Evolutionary conservation across 169 alveolate genomes (phyloP).

Genomic region (Eimeria maxima): DNA sequence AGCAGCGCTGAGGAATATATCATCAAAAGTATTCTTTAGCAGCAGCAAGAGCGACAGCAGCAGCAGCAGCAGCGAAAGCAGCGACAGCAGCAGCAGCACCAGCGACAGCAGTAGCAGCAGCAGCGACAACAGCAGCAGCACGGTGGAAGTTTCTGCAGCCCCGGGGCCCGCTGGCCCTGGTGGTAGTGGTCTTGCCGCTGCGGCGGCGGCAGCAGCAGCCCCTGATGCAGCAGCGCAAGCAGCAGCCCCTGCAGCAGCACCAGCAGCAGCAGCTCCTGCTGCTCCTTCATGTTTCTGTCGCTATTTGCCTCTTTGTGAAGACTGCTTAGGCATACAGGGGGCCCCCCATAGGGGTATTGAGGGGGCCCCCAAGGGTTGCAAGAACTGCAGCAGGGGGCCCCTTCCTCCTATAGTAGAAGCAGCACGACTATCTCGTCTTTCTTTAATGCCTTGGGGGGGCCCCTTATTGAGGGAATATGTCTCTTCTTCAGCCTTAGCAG

Average conservation of each 20-base stretch:
- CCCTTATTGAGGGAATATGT: not conserved
- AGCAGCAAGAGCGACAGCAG: too few relatives aligned
- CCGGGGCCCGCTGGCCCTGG: not conserved
- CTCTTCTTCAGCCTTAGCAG: not conserved
- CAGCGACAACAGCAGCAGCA: not conserved
- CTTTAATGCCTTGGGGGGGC: not conserved
- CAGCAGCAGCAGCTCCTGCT: not conserved
- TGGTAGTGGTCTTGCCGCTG: not conserved
- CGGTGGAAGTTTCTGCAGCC: not conserved
- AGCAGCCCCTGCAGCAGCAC: not conserved
- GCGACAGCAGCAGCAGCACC: not conserved
- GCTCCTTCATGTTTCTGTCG: not conserved
- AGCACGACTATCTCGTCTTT: too few relatives aligned
- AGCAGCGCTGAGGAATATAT: not conserved
- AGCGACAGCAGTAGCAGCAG: not conserved
- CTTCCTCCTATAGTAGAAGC: not conserved
- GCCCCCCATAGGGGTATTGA: not conserved
- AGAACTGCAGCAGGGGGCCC: not conserved
- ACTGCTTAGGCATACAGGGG: not conserved
- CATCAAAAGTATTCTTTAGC: not conserved
- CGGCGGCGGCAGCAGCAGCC: not conserved
- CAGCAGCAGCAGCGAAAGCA: not conserved
- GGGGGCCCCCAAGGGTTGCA: constrained; percentile 12
- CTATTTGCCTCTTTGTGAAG: not conserved
- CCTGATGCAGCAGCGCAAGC: not conserved